These are phyloP conservation scores for Hanseniaspora guilliermondii DNA, from an alignment of 805 yeast species.

Conservation along the genomic window DNA sequence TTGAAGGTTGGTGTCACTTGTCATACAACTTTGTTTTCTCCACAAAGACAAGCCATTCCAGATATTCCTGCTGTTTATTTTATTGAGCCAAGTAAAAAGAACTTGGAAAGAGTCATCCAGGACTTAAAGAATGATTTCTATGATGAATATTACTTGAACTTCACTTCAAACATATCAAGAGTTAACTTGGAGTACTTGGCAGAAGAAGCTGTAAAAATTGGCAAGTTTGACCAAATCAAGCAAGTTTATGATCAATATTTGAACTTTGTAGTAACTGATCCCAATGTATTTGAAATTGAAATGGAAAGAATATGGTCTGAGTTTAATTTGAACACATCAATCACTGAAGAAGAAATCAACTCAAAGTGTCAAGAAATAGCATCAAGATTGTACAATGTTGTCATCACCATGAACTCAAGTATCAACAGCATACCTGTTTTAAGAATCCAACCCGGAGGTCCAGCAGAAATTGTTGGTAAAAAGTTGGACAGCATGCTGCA, in stretches of 20 bases:
- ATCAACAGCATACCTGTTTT: conserved; percentile 75
- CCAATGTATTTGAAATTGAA: conserved; percentile 74
- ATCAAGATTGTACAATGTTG: conserved; percentile 64
- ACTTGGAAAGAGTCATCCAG: conserved; percentile 52
- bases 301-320: conserved; percentile 42
- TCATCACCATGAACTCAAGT: conserved; percentile 39
- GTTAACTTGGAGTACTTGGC: conserved; percentile 81
- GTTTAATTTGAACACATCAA: conserved; percentile 54
- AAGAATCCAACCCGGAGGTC: conserved; percentile 82
- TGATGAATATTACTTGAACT: conserved; percentile 70
- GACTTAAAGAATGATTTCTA: conserved; percentile 69
- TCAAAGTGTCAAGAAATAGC: conserved; percentile 57
- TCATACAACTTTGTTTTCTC: conserved; percentile 53
- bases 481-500: conserved; percentile 72
- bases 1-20: conserved; percentile 84
- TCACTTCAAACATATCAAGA: conserved; percentile 67
- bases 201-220: conserved; percentile 58
- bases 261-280: conserved; percentile 86
- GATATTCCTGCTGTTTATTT: conserved; percentile 94
- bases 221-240: conserved; percentile 57
- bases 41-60: conserved; percentile 69
- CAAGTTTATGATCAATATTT: conserved; percentile 92
- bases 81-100: conserved; percentile 73
- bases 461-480: conserved; percentile 88
- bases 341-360: conserved; percentile 66